Evolutionary conservation across 129 eudicot genomes (phyloP).

Genomic region (sunflower (Helianthus annuus)): HanXRQr2.0-SUNRISE NC_035435.2:166541284-166541783

Average conservation of each 20-base stretch:
- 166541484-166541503: background rate
- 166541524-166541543: constrained; percentile 6
- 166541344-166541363: constrained; percentile 40
- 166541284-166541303: constrained; percentile 36
- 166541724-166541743: no score
- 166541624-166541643: constrained; percentile 20
- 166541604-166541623: constrained; percentile 28
- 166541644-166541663: background rate
- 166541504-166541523: background rate
- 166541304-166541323: constrained; percentile 39
- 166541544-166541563: constrained; percentile 12
- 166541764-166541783: no score
- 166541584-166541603: constrained; percentile 34
- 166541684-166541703: background rate
- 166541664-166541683: background rate
- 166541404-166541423: constrained; percentile 28
- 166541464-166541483: background rate
- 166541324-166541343: constrained; percentile 36
- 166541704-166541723: no score
- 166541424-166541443: constrained; percentile 12
- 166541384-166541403: constrained; percentile 19
- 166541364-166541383: constrained; percentile 26
- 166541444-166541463: constrained; percentile 16
- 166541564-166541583: constrained; percentile 6
- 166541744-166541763: no score